Conservation (phyloP, 2,329 filamentous ascomycete species). For the Aspergillus fructus region DNA sequence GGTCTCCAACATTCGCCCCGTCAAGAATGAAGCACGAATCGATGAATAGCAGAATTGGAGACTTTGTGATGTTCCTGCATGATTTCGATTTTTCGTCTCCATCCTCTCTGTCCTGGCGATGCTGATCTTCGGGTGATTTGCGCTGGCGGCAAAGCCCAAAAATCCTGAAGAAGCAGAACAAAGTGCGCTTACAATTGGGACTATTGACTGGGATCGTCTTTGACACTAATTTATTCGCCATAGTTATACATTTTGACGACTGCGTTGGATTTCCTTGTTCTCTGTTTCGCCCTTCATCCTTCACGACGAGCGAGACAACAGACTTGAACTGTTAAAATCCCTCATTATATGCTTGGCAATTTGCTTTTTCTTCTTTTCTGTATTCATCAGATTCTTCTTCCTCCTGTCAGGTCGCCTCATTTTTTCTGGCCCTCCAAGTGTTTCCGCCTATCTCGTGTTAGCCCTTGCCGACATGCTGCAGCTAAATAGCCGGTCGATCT, state of each 20-base stretch:
- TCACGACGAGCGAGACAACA: background rate
- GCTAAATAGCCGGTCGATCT: constrained; percentile 6
- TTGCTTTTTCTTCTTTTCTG: constrained; percentile 1
- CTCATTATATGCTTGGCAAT: background rate
- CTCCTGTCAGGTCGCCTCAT: constrained; percentile 11
- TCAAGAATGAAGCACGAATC: background rate
- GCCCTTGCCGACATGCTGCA: background rate
- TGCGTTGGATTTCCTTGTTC: background rate
- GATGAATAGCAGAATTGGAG: background rate
- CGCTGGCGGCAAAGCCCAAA: background rate
- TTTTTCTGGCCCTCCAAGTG: constrained; percentile 31
- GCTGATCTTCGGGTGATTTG: background rate
- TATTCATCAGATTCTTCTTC: background rate
- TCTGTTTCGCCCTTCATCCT: background rate
- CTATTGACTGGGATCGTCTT: background rate
- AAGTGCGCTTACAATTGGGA: background rate
- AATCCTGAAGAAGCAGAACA: background rate
- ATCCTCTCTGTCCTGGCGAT: background rate
- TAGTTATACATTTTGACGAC: background rate
- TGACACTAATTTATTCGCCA: background rate
- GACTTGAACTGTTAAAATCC: background rate
- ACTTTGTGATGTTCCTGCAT: constrained; percentile 1
- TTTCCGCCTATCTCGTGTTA: constrained; percentile 29
- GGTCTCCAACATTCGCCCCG: background rate
- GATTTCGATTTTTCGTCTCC: background rate